Evolutionary conservation across 139 green algal genomes (phyloP), one percentile per base, ranked within the genome.

Genomic region (Astrephomene gubernaculifera): DNA sequence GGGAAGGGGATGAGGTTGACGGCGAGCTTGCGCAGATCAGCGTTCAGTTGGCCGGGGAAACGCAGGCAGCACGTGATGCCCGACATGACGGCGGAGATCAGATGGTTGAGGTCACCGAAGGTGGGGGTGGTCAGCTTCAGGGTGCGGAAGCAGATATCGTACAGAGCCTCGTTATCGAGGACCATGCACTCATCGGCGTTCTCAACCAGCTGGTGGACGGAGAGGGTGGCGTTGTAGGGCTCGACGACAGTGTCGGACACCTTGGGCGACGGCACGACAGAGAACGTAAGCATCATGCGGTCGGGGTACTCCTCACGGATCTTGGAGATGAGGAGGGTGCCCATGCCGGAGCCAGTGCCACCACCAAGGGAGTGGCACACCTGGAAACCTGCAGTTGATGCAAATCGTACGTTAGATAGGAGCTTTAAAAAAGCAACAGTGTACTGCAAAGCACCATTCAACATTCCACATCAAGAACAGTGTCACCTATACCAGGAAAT

Each of bases 141-240:
- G 79, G 97, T 99, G 82, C 97, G 94, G 96, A 99, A 99, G 96
- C 97, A 99, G 87, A 99, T 99, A 93, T 99, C 97, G 88, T 99
- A 99, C 84, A 99, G 95, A 12, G 97, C 97, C 92, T 99, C 96
- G 83, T 99, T 99, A 79, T 98, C 95, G 1, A 99, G 93, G 53
- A 99, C 95, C 95, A 99, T 98, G 94, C 97, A 99, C 94, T 99
- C 98, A 79, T 99, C 98, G 36, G 98, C 98, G 84, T 99, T 99
- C 95, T 99, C 98, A 67, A 99, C 98, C 90, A 99, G 88, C 88
- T 97, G 98, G 91, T 99, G 98, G 21, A 99, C 97, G 29, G 98
- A 99, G 73, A 99, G 94, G 57, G 98, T 99, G 86, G 97, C 98
- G 87, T 99, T 99, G 95, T 99, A 99, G 65, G 98, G 98, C 95